These are phyloP conservation scores for Symbiodinium pilosum DNA, from an alignment of 73 alveolate species.

Conservation along the genomic window DNA sequence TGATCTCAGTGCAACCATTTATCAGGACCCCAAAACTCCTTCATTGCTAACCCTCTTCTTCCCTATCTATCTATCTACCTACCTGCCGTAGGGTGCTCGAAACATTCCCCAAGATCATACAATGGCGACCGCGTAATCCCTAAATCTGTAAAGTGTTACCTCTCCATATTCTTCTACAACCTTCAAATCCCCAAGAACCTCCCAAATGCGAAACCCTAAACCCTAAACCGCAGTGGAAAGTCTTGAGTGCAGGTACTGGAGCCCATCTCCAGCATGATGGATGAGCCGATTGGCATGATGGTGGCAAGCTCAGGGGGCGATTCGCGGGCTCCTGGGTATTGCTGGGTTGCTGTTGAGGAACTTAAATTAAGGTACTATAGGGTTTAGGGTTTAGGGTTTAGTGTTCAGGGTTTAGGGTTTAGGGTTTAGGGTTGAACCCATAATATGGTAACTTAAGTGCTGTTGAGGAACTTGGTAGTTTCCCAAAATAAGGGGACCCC, in stretches of 20 bases:
- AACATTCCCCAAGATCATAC: no score
- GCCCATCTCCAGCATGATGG: conserved; percentile 87
- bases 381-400: neutral
- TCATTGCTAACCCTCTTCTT: neutral
- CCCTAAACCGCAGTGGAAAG: neutral
- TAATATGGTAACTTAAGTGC: no score
- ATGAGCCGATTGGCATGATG: conserved; percentile 90
- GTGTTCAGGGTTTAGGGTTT: neutral
- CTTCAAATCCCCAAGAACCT: neutral
- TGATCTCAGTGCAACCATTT: neutral
- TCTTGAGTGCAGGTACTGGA: conserved; percentile 70
- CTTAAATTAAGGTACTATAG: neutral
- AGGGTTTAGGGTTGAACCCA: neutral
- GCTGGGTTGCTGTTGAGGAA: neutral
- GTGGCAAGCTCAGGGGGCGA: neutral
- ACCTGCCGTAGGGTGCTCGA: neutral
- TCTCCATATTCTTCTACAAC: no score
- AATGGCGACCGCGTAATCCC: no score
- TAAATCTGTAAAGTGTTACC: no score
- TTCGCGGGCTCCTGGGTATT: neutral
- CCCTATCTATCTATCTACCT: neutral
- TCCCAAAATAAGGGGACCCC: no score
- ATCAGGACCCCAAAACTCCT: neutral
- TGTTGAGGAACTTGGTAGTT: no score
- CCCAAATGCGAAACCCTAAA: neutral